A percentile compares a stretch with the other conserved stretches of the same genome.
Conservation (phyloP, 164 flowering plant species). For the Houttuynia cordata region DNA sequence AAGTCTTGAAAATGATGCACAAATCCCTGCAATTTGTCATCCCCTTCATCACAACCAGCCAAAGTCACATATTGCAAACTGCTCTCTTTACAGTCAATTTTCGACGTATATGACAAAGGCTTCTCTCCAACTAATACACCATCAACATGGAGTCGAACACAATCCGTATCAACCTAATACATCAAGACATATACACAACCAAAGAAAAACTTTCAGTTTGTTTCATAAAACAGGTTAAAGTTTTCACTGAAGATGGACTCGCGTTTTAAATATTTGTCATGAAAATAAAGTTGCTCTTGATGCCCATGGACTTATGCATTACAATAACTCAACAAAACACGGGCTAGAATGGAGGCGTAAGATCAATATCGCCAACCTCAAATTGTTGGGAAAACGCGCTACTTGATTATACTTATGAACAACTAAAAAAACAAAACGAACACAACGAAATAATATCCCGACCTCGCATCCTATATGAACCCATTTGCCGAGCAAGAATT, state of each 20-base stretch:
- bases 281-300: neutral
- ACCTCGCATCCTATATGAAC: constrained; percentile 82
- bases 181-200: constrained; percentile 1
- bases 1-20: constrained; percentile 33
- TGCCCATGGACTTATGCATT: too few relatives aligned
- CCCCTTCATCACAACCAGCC: constrained; percentile 22
- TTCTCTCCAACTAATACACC: constrained; percentile 60
- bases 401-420: neutral
- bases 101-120: constrained; percentile 20
- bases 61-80: constrained; percentile 22
- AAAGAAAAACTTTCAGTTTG: neutral
- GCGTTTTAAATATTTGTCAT: neutral
- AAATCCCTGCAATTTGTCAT: constrained; percentile 33
- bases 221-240: neutral
- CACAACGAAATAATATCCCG: constrained; percentile 3
- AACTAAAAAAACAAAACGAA: neutral
- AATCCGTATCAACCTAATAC: constrained; percentile 33
- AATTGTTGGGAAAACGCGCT: too few relatives aligned
- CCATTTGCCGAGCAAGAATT: constrained; percentile 50
- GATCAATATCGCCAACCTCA: too few relatives aligned
- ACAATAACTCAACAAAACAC: too few relatives aligned
- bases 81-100: constrained; percentile 14
- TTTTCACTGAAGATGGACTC: neutral
- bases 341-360: too few relatives aligned
- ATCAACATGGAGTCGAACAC: constrained; percentile 44